phyloP scores from a whole-genome alignment of 139 green algal species.

The Chlamydomonas incerta region DNA sequence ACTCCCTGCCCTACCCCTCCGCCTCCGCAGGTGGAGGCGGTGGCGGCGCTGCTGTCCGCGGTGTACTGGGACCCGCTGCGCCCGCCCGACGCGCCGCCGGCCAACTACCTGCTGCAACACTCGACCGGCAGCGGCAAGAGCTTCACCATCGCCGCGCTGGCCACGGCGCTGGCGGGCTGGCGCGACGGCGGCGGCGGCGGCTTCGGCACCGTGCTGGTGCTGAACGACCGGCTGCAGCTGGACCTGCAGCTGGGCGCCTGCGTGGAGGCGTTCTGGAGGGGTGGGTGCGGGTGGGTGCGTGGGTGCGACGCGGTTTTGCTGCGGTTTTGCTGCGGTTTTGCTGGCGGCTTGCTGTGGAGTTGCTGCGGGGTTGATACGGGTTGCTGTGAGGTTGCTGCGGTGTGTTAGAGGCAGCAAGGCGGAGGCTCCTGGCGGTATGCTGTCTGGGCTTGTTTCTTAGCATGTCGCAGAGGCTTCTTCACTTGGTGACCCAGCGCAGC shows the following conservation, averaged over 20 bases:
- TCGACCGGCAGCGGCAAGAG: slow-evolving; percentile 62
- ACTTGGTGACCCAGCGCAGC: no score
- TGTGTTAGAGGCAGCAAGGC: no score
- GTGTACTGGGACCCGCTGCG: slow-evolving; percentile 12
- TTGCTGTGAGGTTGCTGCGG: no score
- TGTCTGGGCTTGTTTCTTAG: no score
- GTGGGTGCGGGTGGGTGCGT: background rate
- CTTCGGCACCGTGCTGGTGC: slow-evolving; percentile 52
- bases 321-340: background rate
- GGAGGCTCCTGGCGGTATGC: no score
- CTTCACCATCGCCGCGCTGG: slow-evolving; percentile 55
- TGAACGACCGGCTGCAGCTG: slow-evolving; percentile 63
- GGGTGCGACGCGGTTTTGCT: background rate
- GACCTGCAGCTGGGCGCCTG: slow-evolving; percentile 53
- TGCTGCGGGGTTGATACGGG: background rate
- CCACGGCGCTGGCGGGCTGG: slow-evolving; percentile 39
- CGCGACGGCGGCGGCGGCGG: background rate
- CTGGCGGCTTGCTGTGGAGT: background rate
- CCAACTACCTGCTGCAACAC: slow-evolving; percentile 46
- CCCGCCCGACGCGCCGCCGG: background rate
- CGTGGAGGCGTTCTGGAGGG: slow-evolving; percentile 43
- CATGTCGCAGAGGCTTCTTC: no score
- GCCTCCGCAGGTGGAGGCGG: slow-evolving; percentile 47
- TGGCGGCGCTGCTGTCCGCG: slow-evolving; percentile 34
- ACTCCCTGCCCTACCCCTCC: no score